phyloP scores from a whole-genome alignment of 2,329 filamentous ascomycete species.

The Arthrinium phaeospermum region DNA sequence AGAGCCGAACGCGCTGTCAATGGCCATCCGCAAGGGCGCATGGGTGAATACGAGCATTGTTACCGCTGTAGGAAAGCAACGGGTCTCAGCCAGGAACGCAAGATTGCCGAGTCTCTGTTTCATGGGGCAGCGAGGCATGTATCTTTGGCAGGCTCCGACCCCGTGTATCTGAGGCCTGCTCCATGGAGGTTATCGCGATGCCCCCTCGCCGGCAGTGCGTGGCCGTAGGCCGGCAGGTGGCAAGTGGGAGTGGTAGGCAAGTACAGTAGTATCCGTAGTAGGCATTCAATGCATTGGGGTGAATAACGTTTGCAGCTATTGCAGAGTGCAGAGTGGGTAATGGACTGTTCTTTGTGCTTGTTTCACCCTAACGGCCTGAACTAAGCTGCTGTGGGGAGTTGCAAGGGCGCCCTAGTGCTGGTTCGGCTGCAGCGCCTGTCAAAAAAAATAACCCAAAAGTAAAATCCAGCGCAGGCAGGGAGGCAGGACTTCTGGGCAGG shows the following conservation, averaged over 20 bases:
- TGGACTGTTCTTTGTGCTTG: background rate
- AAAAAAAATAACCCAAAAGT: background rate
- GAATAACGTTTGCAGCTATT: background rate
- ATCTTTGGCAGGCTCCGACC: background rate
- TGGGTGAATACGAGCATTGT: background rate
- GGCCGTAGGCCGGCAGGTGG: too few species aligned
- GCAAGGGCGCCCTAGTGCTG: background rate
- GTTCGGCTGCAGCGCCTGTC: background rate
- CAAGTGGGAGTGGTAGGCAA: too few species aligned
- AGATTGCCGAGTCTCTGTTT: background rate
- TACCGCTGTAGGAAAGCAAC: background rate
- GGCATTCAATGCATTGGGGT: background rate
- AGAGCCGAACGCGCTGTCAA: slow-evolving; percentile 2
- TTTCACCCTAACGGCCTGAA: slow-evolving; percentile 13
- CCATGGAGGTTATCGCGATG: too few species aligned
- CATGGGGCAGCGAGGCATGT: background rate
- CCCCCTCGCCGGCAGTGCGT: too few species aligned
- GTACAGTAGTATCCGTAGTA: too few species aligned
- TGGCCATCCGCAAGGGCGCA: background rate
- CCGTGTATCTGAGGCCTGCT: background rate
- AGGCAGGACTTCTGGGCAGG: too few species aligned
- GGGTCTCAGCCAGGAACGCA: background rate
- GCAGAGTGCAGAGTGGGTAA: background rate
- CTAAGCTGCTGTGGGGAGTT: background rate
- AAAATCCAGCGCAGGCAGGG: background rate